These are phyloP conservation scores for Hymenoscyphus infarciens DNA, from an alignment of 2,329 filamentous ascomycete genomes.

Conservation along the genomic window DNA sequence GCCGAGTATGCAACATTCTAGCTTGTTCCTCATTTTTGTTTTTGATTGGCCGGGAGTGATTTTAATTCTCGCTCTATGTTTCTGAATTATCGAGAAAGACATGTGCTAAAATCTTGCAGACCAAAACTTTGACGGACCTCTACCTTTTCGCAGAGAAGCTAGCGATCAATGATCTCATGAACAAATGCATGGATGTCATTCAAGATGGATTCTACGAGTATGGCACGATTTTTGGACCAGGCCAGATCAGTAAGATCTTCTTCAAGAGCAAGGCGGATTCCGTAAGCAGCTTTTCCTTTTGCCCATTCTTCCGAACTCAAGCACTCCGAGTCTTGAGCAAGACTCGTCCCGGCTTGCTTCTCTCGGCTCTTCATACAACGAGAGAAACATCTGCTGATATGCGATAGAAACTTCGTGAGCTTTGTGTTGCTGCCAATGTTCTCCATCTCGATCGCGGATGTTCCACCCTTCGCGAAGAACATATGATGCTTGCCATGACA, in stretches of 20 bases:
- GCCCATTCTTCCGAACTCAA: too few relatives aligned
- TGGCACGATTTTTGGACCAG: conserved; percentile 18
- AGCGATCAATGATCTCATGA: conserved; percentile 17
- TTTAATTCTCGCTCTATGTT: neutral
- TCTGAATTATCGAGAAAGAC: conserved; percentile 8
- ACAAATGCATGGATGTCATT: conserved; percentile 22
- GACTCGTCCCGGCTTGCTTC: too few relatives aligned
- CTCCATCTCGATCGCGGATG: conserved; percentile 23
- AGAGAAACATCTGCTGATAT: conserved; percentile 7
- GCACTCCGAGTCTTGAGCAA: too few relatives aligned
- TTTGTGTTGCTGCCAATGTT: conserved; percentile 20
- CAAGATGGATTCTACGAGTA: conserved; percentile 23
- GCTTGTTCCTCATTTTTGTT: too few relatives aligned
- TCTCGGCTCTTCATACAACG: neutral
- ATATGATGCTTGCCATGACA: conserved; percentile 14
- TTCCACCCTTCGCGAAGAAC: conserved; percentile 14
- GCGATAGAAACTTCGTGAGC: conserved; percentile 18
- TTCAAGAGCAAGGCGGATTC: conserved; percentile 10
- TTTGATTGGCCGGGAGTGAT: neutral
- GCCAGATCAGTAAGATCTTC: conserved; percentile 7
- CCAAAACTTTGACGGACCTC: conserved; percentile 15
- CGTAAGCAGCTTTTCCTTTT: too few relatives aligned
- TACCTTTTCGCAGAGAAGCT: conserved; percentile 21
- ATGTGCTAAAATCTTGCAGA: neutral
- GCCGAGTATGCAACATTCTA: neutral